phyloP scores from a whole-genome alignment of 108 stramenopile species.

The Phaeodactylum tricornutum region DNA sequence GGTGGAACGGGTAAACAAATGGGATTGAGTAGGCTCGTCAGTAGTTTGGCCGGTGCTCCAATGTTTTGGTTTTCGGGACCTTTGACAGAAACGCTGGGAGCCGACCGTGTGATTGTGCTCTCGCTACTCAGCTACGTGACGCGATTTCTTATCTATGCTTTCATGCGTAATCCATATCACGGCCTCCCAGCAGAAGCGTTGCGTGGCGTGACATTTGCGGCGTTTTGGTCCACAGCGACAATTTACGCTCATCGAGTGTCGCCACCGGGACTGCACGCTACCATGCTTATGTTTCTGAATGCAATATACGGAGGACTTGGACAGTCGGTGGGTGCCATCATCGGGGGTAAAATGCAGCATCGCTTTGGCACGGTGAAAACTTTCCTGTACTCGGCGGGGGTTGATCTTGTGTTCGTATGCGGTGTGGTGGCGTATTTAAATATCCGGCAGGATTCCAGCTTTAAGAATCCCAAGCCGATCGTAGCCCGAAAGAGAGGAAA shows the following conservation, averaged over 20 bases:
- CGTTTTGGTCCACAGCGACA: constrained; percentile 88
- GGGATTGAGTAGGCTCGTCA: constrained; percentile 81
- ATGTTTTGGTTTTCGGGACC: constrained; percentile 85
- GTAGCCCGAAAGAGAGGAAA: neutral
- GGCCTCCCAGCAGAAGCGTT: constrained; percentile 90
- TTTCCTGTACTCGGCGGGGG: constrained; percentile 57
- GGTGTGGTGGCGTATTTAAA: constrained; percentile 50
- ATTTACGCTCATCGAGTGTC: constrained; percentile 85
- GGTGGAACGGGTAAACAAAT: constrained; percentile 82
- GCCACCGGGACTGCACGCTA: constrained; percentile 69
- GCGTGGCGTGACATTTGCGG: constrained; percentile 88
- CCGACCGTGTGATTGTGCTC: constrained; percentile 73
- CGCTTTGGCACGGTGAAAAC: constrained; percentile 65
- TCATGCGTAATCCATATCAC: constrained; percentile 73
- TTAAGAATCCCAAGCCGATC: constrained; percentile 26
- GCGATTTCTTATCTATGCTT: constrained; percentile 86
- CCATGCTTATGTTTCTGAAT: constrained; percentile 77
- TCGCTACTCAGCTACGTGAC: constrained; percentile 73
- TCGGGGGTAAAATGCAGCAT: constrained; percentile 84
- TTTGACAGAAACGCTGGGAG: constrained; percentile 65
- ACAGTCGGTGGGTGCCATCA: constrained; percentile 85
- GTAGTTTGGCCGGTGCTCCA: constrained; percentile 81
- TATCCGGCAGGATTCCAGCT: constrained; percentile 38
- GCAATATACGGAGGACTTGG: constrained; percentile 95
- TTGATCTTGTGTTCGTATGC: constrained; percentile 62